Evolutionary conservation across 352 stramenopile genomes (phyloP).

Genomic region (Globisporangium echinulatum): DNA sequence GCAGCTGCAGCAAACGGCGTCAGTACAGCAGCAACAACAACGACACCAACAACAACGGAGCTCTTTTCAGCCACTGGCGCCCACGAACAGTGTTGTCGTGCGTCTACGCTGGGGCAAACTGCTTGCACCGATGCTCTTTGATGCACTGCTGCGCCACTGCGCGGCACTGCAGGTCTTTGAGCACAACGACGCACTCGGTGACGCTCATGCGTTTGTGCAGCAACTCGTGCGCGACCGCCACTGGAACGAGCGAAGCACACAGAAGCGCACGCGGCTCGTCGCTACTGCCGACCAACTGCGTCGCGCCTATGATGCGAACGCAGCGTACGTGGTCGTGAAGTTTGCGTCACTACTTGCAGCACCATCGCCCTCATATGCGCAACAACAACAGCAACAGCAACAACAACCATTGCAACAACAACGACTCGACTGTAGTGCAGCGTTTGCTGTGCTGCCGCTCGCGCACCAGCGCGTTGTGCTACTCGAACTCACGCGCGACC

Average conservation of each 20-base stretch:
- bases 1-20: not conserved
- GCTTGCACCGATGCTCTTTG: slow-evolving; percentile 38
- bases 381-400: not conserved
- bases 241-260: not conserved
- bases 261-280: not conserved
- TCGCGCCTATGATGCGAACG: not conserved
- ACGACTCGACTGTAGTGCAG: not conserved
- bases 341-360: not conserved
- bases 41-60: not conserved
- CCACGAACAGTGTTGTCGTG: slow-evolving; percentile 19
- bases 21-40: slow-evolving; percentile 1
- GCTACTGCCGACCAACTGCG: not conserved
- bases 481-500: slow-evolving; percentile 19
- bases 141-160: slow-evolving; percentile 24
- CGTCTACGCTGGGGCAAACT: slow-evolving; percentile 34
- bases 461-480: slow-evolving; percentile 17
- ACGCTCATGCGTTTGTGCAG: not conserved
- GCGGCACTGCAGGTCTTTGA: slow-evolving; percentile 22
- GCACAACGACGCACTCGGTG: not conserved
- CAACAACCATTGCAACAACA: not conserved
- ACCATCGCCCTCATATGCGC: not conserved
- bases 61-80: not conserved
- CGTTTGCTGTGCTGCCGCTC: slow-evolving; percentile 5
- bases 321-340: not conserved
- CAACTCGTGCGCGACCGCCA: not conserved